Evolutionary conservation across 768 basidiomycete genomes (phyloP).

Genomic region (Sistotremastrum suecicum): DNA sequence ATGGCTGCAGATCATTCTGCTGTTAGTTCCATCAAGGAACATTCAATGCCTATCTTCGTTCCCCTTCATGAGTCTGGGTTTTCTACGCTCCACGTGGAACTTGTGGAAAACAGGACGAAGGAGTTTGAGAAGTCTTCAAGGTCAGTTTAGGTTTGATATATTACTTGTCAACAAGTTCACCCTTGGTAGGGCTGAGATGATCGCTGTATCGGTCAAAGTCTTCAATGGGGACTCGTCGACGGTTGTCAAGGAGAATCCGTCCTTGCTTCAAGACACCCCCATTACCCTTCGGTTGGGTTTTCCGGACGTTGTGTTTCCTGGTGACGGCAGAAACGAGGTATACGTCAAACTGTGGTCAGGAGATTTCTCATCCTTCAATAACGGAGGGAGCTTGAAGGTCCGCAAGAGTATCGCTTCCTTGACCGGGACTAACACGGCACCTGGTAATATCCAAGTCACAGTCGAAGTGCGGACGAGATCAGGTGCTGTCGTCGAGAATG

Average conservation of each 20-base stretch:
- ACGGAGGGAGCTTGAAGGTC: constrained; percentile 23
- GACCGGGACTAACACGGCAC: constrained; percentile 35
- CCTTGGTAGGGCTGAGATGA: constrained; percentile 57
- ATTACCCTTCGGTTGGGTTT: constrained; percentile 82
- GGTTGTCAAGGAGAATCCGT: constrained; percentile 73
- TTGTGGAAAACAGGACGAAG: constrained; percentile 63
- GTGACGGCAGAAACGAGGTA: constrained; percentile 83
- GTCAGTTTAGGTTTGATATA: constrained; percentile 25
- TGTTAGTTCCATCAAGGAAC: constrained; percentile 52
- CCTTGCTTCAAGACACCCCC: constrained; percentile 67
- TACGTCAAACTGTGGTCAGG: constrained; percentile 96
- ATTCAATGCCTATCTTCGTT: constrained; percentile 77
- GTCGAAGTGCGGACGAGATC: constrained; percentile 73
- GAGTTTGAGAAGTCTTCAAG: constrained; percentile 76
- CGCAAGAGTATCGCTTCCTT: constrained; percentile 43
- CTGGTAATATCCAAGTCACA: constrained; percentile 74
- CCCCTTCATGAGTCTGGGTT: constrained; percentile 76
- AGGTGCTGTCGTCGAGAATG: constrained; percentile 53
- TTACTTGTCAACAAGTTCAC: constrained; percentile 1
- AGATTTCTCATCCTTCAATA: constrained; percentile 53
- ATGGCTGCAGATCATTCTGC: constrained; percentile 53
- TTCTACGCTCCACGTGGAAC: constrained; percentile 90
- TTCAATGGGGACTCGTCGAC: constrained; percentile 72
- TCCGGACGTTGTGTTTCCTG: constrained; percentile 92
- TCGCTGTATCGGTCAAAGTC: constrained; percentile 73